phyloP scores from a whole-genome alignment of 371 early-diverging fungal genomes.

The Mucor circinelloides region DNA sequence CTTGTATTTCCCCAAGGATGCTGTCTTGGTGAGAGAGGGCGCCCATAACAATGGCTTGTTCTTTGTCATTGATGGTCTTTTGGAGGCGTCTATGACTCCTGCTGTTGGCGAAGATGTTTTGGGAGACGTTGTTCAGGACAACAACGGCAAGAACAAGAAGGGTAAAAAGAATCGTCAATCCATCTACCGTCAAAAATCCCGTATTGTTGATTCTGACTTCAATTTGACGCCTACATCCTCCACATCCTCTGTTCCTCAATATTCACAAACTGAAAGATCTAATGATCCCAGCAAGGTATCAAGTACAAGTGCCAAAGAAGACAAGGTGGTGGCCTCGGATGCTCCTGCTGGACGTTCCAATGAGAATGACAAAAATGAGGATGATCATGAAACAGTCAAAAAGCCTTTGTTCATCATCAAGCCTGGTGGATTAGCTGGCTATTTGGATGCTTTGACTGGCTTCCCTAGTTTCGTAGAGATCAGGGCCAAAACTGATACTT shows the following conservation, averaged over 20 bases:
- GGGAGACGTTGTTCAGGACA: slow-evolving; percentile 6
- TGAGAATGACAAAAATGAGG: slow-evolving; percentile 16
- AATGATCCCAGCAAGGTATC: not conserved
- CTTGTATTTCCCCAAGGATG: slow-evolving; percentile 73
- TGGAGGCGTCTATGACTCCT: slow-evolving; percentile 76
- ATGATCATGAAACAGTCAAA: slow-evolving; percentile 24
- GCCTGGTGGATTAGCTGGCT: slow-evolving; percentile 91
- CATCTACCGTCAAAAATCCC: slow-evolving; percentile 11
- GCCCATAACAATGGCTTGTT: slow-evolving; percentile 87
- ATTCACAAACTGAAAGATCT: not conserved
- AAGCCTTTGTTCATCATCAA: slow-evolving; percentile 71
- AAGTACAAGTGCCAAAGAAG: slow-evolving; percentile 14
- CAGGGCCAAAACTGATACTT: slow-evolving; percentile 77
- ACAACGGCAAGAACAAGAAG: not conserved
- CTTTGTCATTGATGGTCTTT: slow-evolving; percentile 88
- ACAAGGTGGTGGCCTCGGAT: slow-evolving; percentile 37
- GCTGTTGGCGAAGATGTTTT: slow-evolving; percentile 38
- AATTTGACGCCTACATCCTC: slow-evolving; percentile 12
- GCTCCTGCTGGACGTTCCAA: slow-evolving; percentile 41
- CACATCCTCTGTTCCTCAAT: not conserved
- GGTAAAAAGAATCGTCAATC: not conserved
- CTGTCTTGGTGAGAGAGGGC: slow-evolving; percentile 78
- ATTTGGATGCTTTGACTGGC: slow-evolving; percentile 89
- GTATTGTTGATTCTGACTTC: slow-evolving; percentile 7
- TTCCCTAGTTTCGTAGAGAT: slow-evolving; percentile 87